A percentile compares a stretch with the other conserved stretches of the same genome.
Conservation (phyloP, 202 grass and related monocot genomes). For the Musa balbisiana region DNA sequence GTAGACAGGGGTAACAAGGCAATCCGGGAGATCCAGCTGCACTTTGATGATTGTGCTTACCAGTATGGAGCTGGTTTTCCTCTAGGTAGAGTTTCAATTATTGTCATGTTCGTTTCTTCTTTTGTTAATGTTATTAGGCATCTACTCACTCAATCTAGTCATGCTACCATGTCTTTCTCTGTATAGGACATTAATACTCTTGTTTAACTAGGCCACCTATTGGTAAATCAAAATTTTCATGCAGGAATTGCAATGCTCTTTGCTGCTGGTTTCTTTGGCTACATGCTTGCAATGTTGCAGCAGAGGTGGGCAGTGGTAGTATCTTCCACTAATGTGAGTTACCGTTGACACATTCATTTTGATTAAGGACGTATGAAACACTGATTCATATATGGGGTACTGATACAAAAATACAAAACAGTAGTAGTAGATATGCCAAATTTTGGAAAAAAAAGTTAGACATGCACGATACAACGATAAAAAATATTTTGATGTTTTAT, state of each 20-base stretch:
- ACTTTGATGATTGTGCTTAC: slow-evolving; percentile 69
- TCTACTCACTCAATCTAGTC: too few species aligned
- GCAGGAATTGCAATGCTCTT: slow-evolving; percentile 84
- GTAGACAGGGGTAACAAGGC: slow-evolving; percentile 94
- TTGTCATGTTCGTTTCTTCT: slow-evolving; percentile 7
- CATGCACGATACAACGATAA: neutral
- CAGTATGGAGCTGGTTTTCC: slow-evolving; percentile 67
- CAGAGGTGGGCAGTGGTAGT: slow-evolving; percentile 43
- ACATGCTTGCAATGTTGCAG: slow-evolving; percentile 94
- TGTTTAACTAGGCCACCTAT: neutral
- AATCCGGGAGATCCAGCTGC: slow-evolving; percentile 78
- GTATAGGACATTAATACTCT: neutral
- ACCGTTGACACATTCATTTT: neutral
- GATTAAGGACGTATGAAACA: neutral
- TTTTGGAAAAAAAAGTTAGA: too few species aligned
- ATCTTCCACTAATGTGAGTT: slow-evolving; percentile 58
- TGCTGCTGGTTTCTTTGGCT: slow-evolving; percentile 89
- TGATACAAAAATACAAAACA: neutral
- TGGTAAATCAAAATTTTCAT: neutral
- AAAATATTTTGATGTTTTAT: neutral
- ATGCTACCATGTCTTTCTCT: too few species aligned
- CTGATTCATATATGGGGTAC: neutral
- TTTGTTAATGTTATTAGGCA: slow-evolving; percentile 5
- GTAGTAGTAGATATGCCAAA: too few species aligned
- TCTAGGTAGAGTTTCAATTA: slow-evolving; percentile 49